These are phyloP conservation scores for Daedaleopsis sinensis DNA, from an alignment of 768 basidiomycete genomes.

Conservation along the genomic window DNA sequence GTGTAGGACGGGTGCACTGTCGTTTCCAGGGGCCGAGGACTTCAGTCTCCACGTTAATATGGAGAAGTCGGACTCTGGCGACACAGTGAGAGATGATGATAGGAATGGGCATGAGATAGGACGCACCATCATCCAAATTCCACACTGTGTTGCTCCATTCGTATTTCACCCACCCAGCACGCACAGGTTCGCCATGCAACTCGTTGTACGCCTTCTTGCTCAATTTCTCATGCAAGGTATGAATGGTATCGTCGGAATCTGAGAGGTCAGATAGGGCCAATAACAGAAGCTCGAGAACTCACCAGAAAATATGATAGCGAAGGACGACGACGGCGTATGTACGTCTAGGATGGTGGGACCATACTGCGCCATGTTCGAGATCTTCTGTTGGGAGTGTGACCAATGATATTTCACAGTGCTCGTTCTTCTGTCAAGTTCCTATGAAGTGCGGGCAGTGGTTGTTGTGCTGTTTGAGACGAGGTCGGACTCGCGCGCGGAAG, in stretches of 20 bases:
- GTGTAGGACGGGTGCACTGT: constrained; percentile 55
- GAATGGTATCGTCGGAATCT: constrained; percentile 74
- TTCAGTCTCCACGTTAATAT: constrained; percentile 83
- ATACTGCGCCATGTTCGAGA: constrained; percentile 20
- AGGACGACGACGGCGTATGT: constrained; percentile 76
- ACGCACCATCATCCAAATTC: constrained; percentile 86
- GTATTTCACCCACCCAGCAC: constrained; percentile 86
- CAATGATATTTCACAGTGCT: no score
- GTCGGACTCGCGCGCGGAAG: no score
- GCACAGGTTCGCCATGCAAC: constrained; percentile 63
- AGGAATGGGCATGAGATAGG: constrained; percentile 1
- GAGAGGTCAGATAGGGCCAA: constrained; percentile 15
- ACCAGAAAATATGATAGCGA: constrained; percentile 78
- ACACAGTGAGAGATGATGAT: neutral
- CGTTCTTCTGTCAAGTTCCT: no score
- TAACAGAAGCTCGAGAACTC: constrained; percentile 30
- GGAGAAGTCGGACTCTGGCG: constrained; percentile 79
- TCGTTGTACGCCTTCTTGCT: constrained; percentile 64
- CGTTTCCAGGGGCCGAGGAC: constrained; percentile 31
- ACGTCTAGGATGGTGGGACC: constrained; percentile 61
- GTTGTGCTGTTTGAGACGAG: no score
- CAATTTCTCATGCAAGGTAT: constrained; percentile 69
- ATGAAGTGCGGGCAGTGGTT: no score
- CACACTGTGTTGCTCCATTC: constrained; percentile 77
- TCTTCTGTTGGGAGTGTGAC: neutral